Evolutionary conservation across 305 asterid genomes (phyloP).

Genomic region (Fraxinus nigra): DNA sequence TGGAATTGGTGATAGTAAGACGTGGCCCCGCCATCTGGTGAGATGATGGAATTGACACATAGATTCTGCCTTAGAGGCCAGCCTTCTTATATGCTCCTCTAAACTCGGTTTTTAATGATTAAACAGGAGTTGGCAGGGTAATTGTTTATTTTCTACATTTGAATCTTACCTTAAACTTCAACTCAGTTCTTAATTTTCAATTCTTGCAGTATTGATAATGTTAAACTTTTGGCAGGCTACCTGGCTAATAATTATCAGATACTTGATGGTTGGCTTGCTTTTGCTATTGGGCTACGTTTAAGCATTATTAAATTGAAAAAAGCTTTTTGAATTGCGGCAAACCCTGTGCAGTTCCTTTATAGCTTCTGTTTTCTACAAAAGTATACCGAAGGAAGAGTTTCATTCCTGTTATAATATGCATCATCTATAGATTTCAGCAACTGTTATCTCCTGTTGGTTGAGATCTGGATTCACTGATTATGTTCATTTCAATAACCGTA

Average conservation of each 20-base stretch:
- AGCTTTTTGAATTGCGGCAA: conserved; percentile 38
- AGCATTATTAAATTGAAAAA: conserved; percentile 41
- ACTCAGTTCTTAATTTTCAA: conserved; percentile 18
- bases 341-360: conserved; percentile 34
- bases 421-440: conserved; percentile 26
- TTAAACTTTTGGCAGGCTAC: conserved; percentile 69
- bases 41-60: conserved; percentile 36
- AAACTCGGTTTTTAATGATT: conserved; percentile 29
- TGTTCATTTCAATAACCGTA: conserved; percentile 15
- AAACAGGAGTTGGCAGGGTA: conserved; percentile 53
- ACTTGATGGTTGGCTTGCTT: conserved; percentile 58
- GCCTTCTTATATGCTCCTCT: conserved; percentile 30
- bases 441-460: conserved; percentile 26
- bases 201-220: conserved; percentile 40
- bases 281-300: conserved; percentile 46
- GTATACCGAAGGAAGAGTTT: conserved; percentile 35
- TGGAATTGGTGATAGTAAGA: conserved; percentile 27
- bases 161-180: conserved; percentile 21
- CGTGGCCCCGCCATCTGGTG: conserved; percentile 31
- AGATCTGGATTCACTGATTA: conserved; percentile 9
- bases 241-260: conserved; percentile 46
- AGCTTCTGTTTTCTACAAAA: conserved; percentile 31
- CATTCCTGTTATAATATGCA: conserved; percentile 26
- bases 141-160: conserved; percentile 30
- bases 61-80: conserved; percentile 39